Evolutionary conservation across 1,139 yeast species (phyloP), one percentile per base, ranked within the genome.

Genomic region (Taphrina populina): DNA sequence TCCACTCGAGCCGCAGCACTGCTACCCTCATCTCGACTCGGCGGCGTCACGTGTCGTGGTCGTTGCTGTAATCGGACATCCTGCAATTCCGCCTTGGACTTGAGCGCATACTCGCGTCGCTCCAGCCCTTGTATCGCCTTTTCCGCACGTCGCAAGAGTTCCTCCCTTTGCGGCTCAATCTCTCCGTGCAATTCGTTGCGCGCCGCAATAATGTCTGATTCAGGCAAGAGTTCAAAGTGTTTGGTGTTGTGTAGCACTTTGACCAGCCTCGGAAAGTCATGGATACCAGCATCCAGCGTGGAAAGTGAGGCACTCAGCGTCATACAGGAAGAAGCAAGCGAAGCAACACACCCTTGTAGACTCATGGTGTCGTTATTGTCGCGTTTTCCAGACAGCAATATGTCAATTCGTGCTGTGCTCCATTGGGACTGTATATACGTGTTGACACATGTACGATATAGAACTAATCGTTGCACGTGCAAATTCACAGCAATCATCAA

Each of bases 191-290:
- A 27, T 4, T 24, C 53, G n/a, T 32, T 47, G 8, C 32, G 54
- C 3, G 59, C 59, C 13, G 47, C 54, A 4, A 15, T 4, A 8
- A 57, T 39, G 10, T 54, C 47, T 8, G 54, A 27, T 27, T 58
- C 58, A 1, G 60, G 33, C 21, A 58, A 23, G 19, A 58, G 35
- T 20, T 52, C 58, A 34, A 58, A 58, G 32, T 58, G 60, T 29
- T 51, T 29, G 26, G 51, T 23, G 41, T 19, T 39, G 19, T 32
- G 27, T 20, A 57, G 23, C 33, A 58, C 46, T 27, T 13, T 27
- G 17, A 26, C 30, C 7, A 58, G 49, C 7, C 60, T 49, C 11
- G 58, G 58, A n/a, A 58, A 52, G 30, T 58, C 60, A 19, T 35
- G 17, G 41, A 57, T 58, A 11, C 60, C 58, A 20, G 35, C 10